Evolutionary conservation across 2,329 filamentous ascomycete genomes (phyloP).

Genomic region (Phialophora tarda): DNA sequence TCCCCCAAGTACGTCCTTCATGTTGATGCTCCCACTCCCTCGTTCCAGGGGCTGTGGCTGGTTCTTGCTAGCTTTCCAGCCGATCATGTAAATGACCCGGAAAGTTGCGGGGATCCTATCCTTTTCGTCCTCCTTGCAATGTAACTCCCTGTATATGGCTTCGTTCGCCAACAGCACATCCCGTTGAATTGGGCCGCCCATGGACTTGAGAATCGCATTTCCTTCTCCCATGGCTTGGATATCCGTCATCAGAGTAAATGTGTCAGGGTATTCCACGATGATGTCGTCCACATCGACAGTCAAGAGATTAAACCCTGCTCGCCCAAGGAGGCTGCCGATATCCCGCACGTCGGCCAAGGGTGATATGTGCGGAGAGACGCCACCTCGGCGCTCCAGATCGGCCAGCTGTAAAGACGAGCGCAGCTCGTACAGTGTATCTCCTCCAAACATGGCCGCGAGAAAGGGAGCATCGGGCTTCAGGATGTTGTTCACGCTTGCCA

Average conservation of each 20-base stretch:
- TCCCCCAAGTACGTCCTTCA: slow-evolving; percentile 77
- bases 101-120: slow-evolving; percentile 82
- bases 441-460: slow-evolving; percentile 94
- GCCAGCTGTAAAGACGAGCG: slow-evolving; percentile 92
- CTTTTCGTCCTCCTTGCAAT: slow-evolving; percentile 69
- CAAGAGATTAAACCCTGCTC: slow-evolving; percentile 90
- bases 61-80: slow-evolving; percentile 84
- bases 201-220: slow-evolving; percentile 77
- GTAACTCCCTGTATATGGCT: slow-evolving; percentile 83
- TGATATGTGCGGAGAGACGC: slow-evolving; percentile 87
- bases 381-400: slow-evolving; percentile 87
- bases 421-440: slow-evolving; percentile 91
- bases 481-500: slow-evolving; percentile 82
- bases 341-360: slow-evolving; percentile 91
- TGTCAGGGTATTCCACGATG: slow-evolving; percentile 89
- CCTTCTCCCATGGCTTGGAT: slow-evolving; percentile 95
- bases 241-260: slow-evolving; percentile 89
- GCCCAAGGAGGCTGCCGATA: slow-evolving; percentile 82
- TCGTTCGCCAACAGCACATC: slow-evolving; percentile 88
- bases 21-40: slow-evolving; percentile 83
- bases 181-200: slow-evolving; percentile 75
- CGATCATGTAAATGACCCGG: slow-evolving; percentile 97
- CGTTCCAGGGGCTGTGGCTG: slow-evolving; percentile 80
- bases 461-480: slow-evolving; percentile 92
- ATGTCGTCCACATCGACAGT: slow-evolving; percentile 98